Percentiles rank a stretch among this genome's conserved stretches.
phyloP scores from a whole-genome alignment of 2,329 filamentous ascomycete species.

The Ambrosiella xylebori region DNA sequence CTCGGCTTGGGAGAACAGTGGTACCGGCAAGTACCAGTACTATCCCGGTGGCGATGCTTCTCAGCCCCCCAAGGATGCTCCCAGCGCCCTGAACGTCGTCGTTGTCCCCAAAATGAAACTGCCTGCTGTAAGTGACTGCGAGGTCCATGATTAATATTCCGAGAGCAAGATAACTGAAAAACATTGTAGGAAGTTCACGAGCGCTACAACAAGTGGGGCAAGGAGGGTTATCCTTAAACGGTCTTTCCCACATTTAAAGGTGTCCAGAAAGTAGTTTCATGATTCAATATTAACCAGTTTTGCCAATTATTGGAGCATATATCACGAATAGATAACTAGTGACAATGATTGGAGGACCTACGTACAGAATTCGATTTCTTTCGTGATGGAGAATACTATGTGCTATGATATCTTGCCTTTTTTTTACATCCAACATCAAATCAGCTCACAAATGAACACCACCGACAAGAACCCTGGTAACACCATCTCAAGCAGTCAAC shows the following conservation, averaged over 20 bases:
- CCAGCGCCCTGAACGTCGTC: conserved; percentile 87
- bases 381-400: no score
- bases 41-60: conserved; percentile 70
- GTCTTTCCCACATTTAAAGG: neutral
- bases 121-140: conserved; percentile 49
- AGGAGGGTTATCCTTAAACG: conserved; percentile 64
- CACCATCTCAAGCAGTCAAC: conserved; percentile 21
- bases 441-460: no score
- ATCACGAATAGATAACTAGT: no score
- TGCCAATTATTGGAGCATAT: neutral
- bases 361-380: no score
- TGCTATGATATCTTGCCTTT: no score
- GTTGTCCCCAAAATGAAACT: conserved; percentile 86
- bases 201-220: conserved; percentile 98
- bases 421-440: no score
- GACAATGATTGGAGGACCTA: no score
- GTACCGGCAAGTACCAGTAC: conserved; percentile 55
- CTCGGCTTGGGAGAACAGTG: conserved; percentile 79
- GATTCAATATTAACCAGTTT: neutral
- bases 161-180: neutral
- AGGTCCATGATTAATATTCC: neutral
- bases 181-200: conserved; percentile 64
- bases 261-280: neutral
- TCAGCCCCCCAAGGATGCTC: conserved; percentile 68
- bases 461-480: no score